phyloP scores from a whole-genome alignment of 805 yeast genomes.

The Yamadazyma laniorum region DNA sequence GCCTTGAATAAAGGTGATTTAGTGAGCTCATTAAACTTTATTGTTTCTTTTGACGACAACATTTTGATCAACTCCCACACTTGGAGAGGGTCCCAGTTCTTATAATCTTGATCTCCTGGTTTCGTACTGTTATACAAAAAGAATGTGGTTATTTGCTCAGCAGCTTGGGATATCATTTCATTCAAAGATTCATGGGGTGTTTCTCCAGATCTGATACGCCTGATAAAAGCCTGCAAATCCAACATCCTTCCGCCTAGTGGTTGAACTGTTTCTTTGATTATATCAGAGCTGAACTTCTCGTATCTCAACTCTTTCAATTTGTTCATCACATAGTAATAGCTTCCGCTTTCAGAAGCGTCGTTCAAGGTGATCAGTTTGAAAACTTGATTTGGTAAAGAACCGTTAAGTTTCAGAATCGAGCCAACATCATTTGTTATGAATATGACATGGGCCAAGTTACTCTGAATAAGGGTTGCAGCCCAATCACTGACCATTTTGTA shows the following conservation, averaged over 20 bases:
- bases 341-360: slow-evolving; percentile 75
- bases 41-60: slow-evolving; percentile 48
- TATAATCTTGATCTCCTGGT: slow-evolving; percentile 23
- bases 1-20: slow-evolving; percentile 60
- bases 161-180: slow-evolving; percentile 80
- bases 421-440: slow-evolving; percentile 85
- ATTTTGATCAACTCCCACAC: slow-evolving; percentile 80
- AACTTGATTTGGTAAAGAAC: slow-evolving; percentile 82
- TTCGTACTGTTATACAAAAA: slow-evolving; percentile 43
- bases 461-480: slow-evolving; percentile 74
- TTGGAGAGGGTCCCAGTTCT: slow-evolving; percentile 70
- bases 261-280: slow-evolving; percentile 56
- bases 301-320: slow-evolving; percentile 41
- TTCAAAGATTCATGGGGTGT: slow-evolving; percentile 68
- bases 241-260: slow-evolving; percentile 95
- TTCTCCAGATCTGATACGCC: slow-evolving; percentile 89
- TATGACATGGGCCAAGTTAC: slow-evolving; percentile 86
- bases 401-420: slow-evolving; percentile 61
- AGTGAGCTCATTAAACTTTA: slow-evolving; percentile 52
- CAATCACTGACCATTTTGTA: slow-evolving; percentile 81
- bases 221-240: slow-evolving; percentile 84
- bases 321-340: slow-evolving; percentile 64
- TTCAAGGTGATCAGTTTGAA: slow-evolving; percentile 71
- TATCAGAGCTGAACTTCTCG: slow-evolving; percentile 13
- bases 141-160: slow-evolving; percentile 84